phyloP scores from a whole-genome alignment of 257 asterid genomes.

The Plantago elongata region DNA sequence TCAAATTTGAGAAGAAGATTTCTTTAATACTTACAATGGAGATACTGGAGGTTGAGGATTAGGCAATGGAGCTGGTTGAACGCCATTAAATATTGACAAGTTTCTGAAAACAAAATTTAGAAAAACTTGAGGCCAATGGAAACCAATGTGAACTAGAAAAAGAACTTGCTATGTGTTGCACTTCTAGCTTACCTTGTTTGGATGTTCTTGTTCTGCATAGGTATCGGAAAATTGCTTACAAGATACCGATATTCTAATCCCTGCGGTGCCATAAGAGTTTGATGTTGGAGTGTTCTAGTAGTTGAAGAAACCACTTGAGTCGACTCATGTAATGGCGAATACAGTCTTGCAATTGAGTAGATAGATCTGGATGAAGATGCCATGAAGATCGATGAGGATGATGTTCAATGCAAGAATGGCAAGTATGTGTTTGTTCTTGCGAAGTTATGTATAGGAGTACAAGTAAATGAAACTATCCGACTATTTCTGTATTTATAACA shows the following conservation, averaged over 20 bases:
- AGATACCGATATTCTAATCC: slow-evolving; percentile 21
- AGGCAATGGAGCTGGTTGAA: slow-evolving; percentile 40
- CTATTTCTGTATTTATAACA: not conserved
- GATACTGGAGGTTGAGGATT: slow-evolving; percentile 34
- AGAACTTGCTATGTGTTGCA: not conserved
- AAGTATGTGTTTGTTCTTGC: not conserved
- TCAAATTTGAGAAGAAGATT: not conserved
- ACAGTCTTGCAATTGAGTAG: slow-evolving; percentile 20
- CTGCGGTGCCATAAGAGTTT: not conserved
- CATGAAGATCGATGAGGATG: slow-evolving; percentile 6
- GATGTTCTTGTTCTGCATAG: slow-evolving; percentile 3
- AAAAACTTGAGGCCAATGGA: too few species aligned
- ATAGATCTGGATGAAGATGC: slow-evolving; percentile 22
- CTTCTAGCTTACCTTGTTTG: slow-evolving; percentile 22
- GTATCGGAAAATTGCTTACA: slow-evolving; percentile 15
- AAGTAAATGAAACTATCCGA: not conserved
- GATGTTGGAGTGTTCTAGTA: slow-evolving; percentile 4
- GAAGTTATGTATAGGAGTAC: not conserved
- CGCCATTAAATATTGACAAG: slow-evolving; percentile 18
- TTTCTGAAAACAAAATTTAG: slow-evolving; percentile 25
- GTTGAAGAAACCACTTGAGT: slow-evolving; percentile 12
- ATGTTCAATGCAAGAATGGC: not conserved
- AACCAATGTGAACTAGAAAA: not conserved
- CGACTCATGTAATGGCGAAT: slow-evolving; percentile 7
- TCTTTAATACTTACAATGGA: slow-evolving; percentile 23